phyloP scores from a whole-genome alignment of 2,329 filamentous ascomycete genomes.

The Delphinella strobiligena region DNA sequence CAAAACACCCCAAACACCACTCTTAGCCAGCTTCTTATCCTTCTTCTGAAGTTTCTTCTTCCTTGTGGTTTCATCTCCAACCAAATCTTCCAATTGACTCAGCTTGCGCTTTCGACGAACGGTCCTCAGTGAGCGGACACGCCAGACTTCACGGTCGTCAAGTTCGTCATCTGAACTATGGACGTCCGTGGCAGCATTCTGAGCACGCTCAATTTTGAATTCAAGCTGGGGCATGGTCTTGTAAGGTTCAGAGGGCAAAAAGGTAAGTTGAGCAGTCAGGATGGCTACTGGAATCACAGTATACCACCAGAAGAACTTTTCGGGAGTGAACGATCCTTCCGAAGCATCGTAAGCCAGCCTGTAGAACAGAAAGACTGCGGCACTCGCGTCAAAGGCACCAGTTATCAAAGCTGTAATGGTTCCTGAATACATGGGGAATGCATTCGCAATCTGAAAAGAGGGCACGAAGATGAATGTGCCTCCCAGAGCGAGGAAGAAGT shows the following conservation, averaged over 20 bases:
- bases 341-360: slow-evolving; percentile 34
- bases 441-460: slow-evolving; percentile 38
- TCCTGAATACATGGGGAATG: slow-evolving; percentile 36
- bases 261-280: slow-evolving; percentile 30
- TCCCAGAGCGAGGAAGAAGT: slow-evolving; percentile 35
- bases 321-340: slow-evolving; percentile 28
- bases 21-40: slow-evolving; percentile 24
- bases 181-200: slow-evolving; percentile 34
- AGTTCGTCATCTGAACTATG: slow-evolving; percentile 48
- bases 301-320: slow-evolving; percentile 37
- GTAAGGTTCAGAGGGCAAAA: slow-evolving; percentile 34
- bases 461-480: slow-evolving; percentile 39
- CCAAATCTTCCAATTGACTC: slow-evolving; percentile 46
- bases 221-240: slow-evolving; percentile 62
- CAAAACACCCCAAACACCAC: slow-evolving; percentile 77
- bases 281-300: slow-evolving; percentile 34
- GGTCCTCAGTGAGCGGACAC: slow-evolving; percentile 40
- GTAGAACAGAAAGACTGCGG: slow-evolving; percentile 36
- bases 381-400: slow-evolving; percentile 37
- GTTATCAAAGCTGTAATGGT: slow-evolving; percentile 37
- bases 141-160: slow-evolving; percentile 43
- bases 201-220: slow-evolving; percentile 64
- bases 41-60: slow-evolving; percentile 40
- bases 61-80: slow-evolving; percentile 51
- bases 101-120: slow-evolving; percentile 49